These are phyloP conservation scores for Silene coronaria DNA, from an alignment of 179 eudicot species.

Conservation along the genomic window DNA sequence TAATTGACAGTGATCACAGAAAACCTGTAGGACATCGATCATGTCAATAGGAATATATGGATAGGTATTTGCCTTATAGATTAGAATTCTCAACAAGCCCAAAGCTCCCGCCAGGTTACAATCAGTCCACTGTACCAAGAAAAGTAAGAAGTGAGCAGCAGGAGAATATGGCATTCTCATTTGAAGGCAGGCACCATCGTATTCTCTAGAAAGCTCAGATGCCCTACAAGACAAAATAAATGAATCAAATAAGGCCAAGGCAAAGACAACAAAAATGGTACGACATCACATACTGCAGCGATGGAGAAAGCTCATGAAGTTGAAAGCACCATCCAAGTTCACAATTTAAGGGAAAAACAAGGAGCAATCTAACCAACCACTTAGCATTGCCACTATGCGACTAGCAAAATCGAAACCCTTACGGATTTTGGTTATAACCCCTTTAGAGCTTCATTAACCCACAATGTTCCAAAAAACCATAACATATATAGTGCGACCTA, in stretches of 20 bases:
- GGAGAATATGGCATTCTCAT: constrained; percentile 98
- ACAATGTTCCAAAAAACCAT: not conserved
- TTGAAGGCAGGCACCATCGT: constrained; percentile 90
- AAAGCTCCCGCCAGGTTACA: constrained; percentile 90
- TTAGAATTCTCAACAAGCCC: constrained; percentile 74
- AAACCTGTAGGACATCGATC: not conserved
- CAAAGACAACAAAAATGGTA: not conserved
- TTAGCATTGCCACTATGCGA: not conserved
- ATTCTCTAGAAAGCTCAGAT: constrained; percentile 78
- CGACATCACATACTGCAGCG: not conserved
- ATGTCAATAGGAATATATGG: no score
- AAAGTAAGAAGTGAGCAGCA: constrained; percentile 87
- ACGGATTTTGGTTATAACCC: not conserved
- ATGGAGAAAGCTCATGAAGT: not conserved
- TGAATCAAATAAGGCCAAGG: not conserved
- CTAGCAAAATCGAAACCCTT: not conserved
- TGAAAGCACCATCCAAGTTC: not conserved
- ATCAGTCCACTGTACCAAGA: constrained; percentile 94
- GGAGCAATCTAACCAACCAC: not conserved
- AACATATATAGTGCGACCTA: not conserved
- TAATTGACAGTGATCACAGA: not conserved
- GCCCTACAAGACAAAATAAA: constrained; percentile 44
- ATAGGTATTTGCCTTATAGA: constrained; percentile 55
- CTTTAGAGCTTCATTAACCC: not conserved
- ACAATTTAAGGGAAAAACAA: no score